A percentile compares a stretch with the other conserved stretches of the same genome.
Conservation (phyloP, 2,329 filamentous ascomycete species). For the Fusarium chaquense region DNA sequence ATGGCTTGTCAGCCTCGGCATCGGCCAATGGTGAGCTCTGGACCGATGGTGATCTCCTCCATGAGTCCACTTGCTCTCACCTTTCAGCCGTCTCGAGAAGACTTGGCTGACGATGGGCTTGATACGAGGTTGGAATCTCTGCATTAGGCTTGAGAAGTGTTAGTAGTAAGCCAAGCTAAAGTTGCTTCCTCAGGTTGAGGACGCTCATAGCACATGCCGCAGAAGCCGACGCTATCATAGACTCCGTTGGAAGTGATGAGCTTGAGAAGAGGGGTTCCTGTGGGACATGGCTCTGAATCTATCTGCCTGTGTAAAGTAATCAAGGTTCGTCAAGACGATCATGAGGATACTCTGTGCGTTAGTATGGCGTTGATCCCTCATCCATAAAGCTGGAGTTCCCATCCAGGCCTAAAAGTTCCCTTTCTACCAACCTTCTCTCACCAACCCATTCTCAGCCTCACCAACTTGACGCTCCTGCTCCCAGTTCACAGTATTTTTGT, state of each 20-base stretch:
- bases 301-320: background rate
- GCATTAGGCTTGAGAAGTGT: slow-evolving; percentile 6
- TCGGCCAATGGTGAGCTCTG: slow-evolving; percentile 24
- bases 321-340: slow-evolving; percentile 10
- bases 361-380: background rate
- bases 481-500: background rate
- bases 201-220: slow-evolving; percentile 1
- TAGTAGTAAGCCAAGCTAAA: background rate
- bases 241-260: background rate
- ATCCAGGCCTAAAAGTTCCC: background rate
- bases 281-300: background rate
- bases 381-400: slow-evolving; percentile 33
- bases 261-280: background rate
- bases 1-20: slow-evolving; percentile 13
- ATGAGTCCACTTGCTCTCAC: background rate
- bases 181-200: background rate
- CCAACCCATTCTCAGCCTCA: slow-evolving; percentile 1
- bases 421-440: slow-evolving; percentile 11
- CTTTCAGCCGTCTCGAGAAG: background rate
- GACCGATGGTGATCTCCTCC: slow-evolving; percentile 9
- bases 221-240: slow-evolving; percentile 18
- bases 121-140: slow-evolving; percentile 15
- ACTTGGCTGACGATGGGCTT: slow-evolving; percentile 3
- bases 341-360: background rate
- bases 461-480: background rate